phyloP scores from a whole-genome alignment of 1,139 yeast genomes.

The Geotrichum histeridarum region DNA sequence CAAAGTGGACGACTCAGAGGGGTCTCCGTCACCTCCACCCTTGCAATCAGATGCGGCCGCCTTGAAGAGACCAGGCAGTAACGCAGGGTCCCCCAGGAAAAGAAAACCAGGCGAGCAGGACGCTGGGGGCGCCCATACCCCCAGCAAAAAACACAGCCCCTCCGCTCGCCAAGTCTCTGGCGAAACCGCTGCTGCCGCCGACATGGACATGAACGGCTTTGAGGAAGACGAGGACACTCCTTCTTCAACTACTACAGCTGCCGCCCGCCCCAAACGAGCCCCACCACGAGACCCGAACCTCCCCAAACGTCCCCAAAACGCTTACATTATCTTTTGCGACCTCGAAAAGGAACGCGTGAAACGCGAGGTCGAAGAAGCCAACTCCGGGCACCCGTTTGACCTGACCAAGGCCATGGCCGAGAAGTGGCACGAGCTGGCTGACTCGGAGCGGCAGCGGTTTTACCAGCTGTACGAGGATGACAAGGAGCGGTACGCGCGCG shows the following conservation, averaged over 20 bases:
- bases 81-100: not conserved
- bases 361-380: constrained; percentile 45
- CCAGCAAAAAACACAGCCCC: not conserved
- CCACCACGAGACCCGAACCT: constrained; percentile 66
- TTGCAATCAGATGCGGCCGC: not conserved
- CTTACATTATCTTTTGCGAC: constrained; percentile 81
- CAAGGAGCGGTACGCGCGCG: constrained; percentile 65
- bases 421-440: constrained; percentile 74
- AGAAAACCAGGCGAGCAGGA: not conserved
- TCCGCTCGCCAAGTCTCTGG: too few relatives aligned
- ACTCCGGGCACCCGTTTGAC: constrained; percentile 53
- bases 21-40: constrained; percentile 1
- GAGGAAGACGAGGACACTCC: not conserved
- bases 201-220: constrained; percentile 1
- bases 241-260: not conserved
- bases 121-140: not conserved
- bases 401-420: constrained; percentile 76
- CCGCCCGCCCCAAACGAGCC: not conserved
- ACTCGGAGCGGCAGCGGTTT: constrained; percentile 68
- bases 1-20: constrained; percentile 2
- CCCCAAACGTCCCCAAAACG: constrained; percentile 87
- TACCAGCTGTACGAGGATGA: constrained; percentile 77
- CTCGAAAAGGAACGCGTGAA: constrained; percentile 71
- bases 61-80: not conserved
- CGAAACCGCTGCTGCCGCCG: constrained; percentile 9